A percentile compares a stretch with the other conserved stretches of the same genome.
These are phyloP conservation scores for Clonostachys rhizophaga DNA, from an alignment of 2,329 filamentous ascomycete genomes.

Conservation along the genomic window DNA sequence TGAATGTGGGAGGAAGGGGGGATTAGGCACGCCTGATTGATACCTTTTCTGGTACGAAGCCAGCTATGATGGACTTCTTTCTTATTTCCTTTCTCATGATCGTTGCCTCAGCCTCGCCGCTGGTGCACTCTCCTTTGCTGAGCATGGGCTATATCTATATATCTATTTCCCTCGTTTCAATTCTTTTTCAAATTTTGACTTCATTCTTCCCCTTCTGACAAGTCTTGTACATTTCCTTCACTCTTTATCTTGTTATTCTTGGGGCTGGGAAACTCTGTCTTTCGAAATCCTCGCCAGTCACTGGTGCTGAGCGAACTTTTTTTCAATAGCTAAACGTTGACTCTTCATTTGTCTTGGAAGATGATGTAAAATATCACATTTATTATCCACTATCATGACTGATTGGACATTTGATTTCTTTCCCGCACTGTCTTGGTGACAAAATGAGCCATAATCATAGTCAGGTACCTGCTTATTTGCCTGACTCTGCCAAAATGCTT, in stretches of 20 bases:
- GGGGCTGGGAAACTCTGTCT: background rate
- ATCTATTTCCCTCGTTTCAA: slow-evolving; percentile 8
- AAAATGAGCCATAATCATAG: background rate
- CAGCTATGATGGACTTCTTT: background rate
- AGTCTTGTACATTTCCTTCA: background rate
- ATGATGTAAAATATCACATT: slow-evolving; percentile 4
- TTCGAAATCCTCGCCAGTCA: background rate
- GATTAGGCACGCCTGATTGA: too few species aligned
- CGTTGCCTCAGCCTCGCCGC: background rate
- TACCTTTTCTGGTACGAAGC: background rate
- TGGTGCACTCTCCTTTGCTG: slow-evolving; percentile 2
- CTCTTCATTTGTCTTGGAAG: slow-evolving; percentile 3
- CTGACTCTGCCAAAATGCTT: too few species aligned
- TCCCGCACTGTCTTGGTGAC: background rate
- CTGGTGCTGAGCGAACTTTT: background rate
- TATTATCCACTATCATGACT: slow-evolving; percentile 5
- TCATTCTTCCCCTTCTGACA: slow-evolving; percentile 1
- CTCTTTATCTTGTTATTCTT: background rate
- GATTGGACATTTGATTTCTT: background rate
- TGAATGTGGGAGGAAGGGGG: too few species aligned
- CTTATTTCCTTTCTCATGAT: slow-evolving; percentile 2
- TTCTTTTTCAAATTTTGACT: slow-evolving; percentile 5
- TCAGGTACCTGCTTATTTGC: too few species aligned
- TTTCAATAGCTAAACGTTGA: slow-evolving; percentile 3
- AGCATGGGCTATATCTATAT: slow-evolving; percentile 1